Base-by-base conservation (phyloP, 1,284 basidiomycete genomes). In the Tilletia horrida region DNA sequence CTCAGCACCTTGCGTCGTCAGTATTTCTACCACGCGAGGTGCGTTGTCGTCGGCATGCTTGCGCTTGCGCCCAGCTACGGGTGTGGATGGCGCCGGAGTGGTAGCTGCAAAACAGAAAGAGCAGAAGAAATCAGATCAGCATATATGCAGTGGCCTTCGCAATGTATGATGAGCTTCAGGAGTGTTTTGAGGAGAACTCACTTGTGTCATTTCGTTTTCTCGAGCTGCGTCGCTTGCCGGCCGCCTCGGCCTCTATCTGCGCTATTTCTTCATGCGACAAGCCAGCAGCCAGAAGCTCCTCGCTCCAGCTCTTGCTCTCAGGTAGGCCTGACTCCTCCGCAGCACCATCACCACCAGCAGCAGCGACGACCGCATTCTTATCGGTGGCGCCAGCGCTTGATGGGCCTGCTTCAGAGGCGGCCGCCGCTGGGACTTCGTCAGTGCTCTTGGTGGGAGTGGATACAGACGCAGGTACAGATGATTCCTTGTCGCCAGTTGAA, bases 181-280 rank as follows among this genome's bases (percentile, higher is more conserved):
- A n/a, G n/a, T n/a, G 13, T 55, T 7, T 21, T 25, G 11, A 23
- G 21, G 2, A 35, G 11, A 7, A 59, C 55, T 59, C 55, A 59
- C 55, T 18, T 8, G 55, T 40, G 27, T 59, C 55, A 29, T 18
- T 25, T 29, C 29, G 23, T 21, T 59, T 59, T 29, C 55, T 25
- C n/a, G 27, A 25, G 35, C 55, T 59, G 3, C 55, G 55, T 21
- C 55, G 55, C 29, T 59, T 59, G 27, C 55, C 55, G 25, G 50
- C 57, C 11, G 63, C 63, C 23, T 65, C 63, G 25, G 63, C 63
- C 45, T 65, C 63, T 25, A 59, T 43, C 57, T 65, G 63, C 8
- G 45, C 45, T 21, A 65, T 59, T 21, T 65, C 63, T 13, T 65
- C 63, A 7, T 21, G 21, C 29, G 45, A 27, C 14, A 65, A 47